Percentiles rank a stretch among this genome's conserved stretches.
Conservation (phyloP, 2,329 filamentous ascomycete genomes). For the Paecilomyces niveus region DNA sequence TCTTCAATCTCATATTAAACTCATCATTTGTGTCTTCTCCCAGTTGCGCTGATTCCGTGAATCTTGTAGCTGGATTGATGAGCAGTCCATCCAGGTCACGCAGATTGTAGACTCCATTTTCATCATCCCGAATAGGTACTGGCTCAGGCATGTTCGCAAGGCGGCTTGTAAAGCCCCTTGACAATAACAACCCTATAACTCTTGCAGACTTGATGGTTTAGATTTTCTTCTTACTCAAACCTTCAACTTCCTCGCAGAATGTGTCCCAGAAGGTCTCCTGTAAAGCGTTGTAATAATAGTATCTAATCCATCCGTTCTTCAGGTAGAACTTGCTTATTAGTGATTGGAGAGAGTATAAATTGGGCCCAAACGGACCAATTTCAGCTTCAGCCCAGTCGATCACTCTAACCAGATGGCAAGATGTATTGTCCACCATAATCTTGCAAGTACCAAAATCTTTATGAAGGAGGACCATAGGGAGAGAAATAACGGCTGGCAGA, state of each 20-base stretch:
- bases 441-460: conserved; percentile 33
- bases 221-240: conserved; percentile 16
- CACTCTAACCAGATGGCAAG: conserved; percentile 33
- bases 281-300: conserved; percentile 24
- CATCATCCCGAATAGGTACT: conserved; percentile 30
- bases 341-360: conserved; percentile 28
- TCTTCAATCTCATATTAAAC: no score
- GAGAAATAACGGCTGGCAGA: conserved; percentile 26
- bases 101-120: conserved; percentile 34
- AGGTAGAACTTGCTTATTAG: conserved; percentile 31
- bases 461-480: conserved; percentile 36
- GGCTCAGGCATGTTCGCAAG: conserved; percentile 29
- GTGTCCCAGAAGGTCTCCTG: conserved; percentile 27
- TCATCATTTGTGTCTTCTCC: no score
- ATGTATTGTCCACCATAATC: conserved; percentile 31
- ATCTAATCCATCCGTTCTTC: conserved; percentile 25
- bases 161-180: conserved; percentile 32
- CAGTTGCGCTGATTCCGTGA: no score
- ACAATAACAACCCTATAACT: conserved; percentile 26
- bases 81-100: conserved; percentile 31
- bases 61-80: conserved; percentile 26
- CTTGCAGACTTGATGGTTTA: conserved; percentile 24
- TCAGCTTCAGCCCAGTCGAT: conserved; percentile 39
- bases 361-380: conserved; percentile 35
- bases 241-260: conserved; percentile 22